phyloP scores from a whole-genome alignment of 2,329 filamentous ascomycete species.

The Hypoxylon sp. region DNA sequence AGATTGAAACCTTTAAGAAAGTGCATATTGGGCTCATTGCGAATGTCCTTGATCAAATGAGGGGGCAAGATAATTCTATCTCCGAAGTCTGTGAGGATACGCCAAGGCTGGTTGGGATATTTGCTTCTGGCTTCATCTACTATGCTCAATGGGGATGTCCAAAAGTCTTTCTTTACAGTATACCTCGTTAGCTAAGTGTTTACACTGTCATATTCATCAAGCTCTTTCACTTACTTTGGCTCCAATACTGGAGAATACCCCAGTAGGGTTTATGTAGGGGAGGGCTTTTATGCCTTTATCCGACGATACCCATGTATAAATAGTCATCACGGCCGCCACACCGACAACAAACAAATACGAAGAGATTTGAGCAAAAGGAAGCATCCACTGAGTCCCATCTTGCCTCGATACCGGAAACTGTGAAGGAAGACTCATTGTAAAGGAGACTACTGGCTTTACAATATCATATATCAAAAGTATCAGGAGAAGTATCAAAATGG shows the following conservation, averaged over 20 bases:
- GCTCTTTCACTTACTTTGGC: conserved; percentile 27
- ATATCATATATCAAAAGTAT: background rate
- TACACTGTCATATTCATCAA: too few relatives aligned
- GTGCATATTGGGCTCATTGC: conserved; percentile 46
- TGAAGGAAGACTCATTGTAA: conserved; percentile 24
- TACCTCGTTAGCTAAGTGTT: background rate
- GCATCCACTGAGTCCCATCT: conserved; percentile 15
- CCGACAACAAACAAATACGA: conserved; percentile 16
- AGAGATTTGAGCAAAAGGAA: background rate
- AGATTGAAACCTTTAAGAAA: conserved; percentile 47
- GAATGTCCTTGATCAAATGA: conserved; percentile 46
- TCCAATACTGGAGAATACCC: conserved; percentile 37
- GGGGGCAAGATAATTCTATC: conserved; percentile 41
- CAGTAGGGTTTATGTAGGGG: conserved; percentile 20
- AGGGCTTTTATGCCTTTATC: conserved; percentile 5
- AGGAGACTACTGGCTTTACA: background rate
- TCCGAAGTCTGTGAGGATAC: conserved; percentile 30
- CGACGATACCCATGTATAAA: conserved; percentile 12
- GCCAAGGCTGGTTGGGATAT: conserved; percentile 22
- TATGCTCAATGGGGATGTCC: conserved; percentile 1
- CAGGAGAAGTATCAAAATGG: too few relatives aligned
- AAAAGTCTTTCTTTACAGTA: conserved; percentile 16
- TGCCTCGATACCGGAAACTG: background rate
- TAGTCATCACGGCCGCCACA: conserved; percentile 2
- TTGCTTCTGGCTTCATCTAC: conserved; percentile 21